A percentile compares a stretch with the other conserved stretches of the same genome.
Conservation (phyloP, 108 stramenopile species). For the Pseudonitzschia pungens region DNA sequence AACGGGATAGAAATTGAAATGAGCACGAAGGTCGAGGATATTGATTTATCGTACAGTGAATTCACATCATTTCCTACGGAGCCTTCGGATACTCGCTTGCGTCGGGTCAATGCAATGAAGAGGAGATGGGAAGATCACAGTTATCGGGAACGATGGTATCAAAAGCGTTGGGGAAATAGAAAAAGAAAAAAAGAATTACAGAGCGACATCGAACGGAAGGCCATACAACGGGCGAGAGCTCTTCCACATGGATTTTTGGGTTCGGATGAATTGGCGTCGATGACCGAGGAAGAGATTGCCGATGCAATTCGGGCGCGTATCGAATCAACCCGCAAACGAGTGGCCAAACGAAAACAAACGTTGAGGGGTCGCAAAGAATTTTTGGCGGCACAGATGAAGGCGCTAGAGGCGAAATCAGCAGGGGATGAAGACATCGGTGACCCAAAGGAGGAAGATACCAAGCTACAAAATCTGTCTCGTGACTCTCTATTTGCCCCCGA, state of each 20-base stretch:
- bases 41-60: slow-evolving; percentile 8
- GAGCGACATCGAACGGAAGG: neutral
- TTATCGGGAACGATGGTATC: slow-evolving; percentile 71
- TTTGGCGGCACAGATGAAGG: slow-evolving; percentile 10
- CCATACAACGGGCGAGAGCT: slow-evolving; percentile 15
- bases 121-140: slow-evolving; percentile 61
- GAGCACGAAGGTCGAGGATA: neutral
- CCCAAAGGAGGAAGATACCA: neutral
- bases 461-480: neutral
- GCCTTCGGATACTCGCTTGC: slow-evolving; percentile 45
- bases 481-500: slow-evolving; percentile 21
- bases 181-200: slow-evolving; percentile 20
- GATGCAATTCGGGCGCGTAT: slow-evolving; percentile 57
- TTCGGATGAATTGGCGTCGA: slow-evolving; percentile 41
- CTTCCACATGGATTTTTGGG: slow-evolving; percentile 46
- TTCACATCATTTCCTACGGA: slow-evolving; percentile 57
- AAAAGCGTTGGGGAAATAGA: slow-evolving; percentile 62
- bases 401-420: neutral
- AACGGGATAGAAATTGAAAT: neutral
- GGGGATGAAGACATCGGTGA: neutral
- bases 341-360: slow-evolving; percentile 15
- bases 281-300: slow-evolving; percentile 72
- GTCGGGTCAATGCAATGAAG: slow-evolving; percentile 52
- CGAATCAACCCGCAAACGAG: slow-evolving; percentile 39
- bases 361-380: slow-evolving; percentile 17